phyloP scores from a whole-genome alignment of 2,329 filamentous ascomycete genomes.

The Colletotrichum sublineola region DNA sequence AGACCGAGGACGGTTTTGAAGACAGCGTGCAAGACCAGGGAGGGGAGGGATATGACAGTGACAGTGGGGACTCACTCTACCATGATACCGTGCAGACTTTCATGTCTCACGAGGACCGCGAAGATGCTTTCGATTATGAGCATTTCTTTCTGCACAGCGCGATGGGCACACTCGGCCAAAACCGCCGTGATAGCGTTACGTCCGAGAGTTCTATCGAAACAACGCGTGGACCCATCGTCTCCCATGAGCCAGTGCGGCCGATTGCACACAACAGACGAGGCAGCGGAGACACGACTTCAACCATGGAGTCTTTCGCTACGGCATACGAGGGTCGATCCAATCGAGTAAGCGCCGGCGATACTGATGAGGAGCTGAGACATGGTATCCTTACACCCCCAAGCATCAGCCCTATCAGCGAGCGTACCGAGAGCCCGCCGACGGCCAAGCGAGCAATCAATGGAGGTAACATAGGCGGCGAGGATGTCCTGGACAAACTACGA shows the following conservation, averaged over 20 bases:
- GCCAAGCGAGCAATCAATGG: conserved; percentile 44
- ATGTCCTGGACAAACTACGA: conserved; percentile 42
- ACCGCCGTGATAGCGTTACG: conserved; percentile 63
- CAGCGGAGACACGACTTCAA: conserved; percentile 65
- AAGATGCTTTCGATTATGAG: conserved; percentile 96
- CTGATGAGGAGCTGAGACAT: conserved; percentile 30
- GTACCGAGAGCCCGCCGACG: conserved; percentile 38
- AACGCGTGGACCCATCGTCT: conserved; percentile 62
- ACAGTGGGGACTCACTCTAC: conserved; percentile 74
- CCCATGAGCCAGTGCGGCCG: conserved; percentile 45
- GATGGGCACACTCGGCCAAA: conserved; percentile 80
- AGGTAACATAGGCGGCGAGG: conserved; percentile 47
- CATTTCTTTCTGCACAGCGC: conserved; percentile 95
- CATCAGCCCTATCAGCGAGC: conserved; percentile 39
- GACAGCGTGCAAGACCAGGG: conserved; percentile 54
- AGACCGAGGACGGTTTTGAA: conserved; percentile 53
- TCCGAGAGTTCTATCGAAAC: conserved; percentile 75
- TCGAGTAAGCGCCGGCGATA: conserved; percentile 45
- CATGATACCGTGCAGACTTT: conserved; percentile 71
- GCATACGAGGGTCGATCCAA: conserved; percentile 65
- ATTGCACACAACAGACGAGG: conserved; percentile 53
- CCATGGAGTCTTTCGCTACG: conserved; percentile 68
- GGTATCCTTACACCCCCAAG: conserved; percentile 36
- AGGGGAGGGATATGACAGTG: conserved; percentile 64
- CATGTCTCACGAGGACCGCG: conserved; percentile 89